Evolutionary conservation across 352 stramenopile species (phyloP).

Genomic region (Ophiocytium majus): DNA sequence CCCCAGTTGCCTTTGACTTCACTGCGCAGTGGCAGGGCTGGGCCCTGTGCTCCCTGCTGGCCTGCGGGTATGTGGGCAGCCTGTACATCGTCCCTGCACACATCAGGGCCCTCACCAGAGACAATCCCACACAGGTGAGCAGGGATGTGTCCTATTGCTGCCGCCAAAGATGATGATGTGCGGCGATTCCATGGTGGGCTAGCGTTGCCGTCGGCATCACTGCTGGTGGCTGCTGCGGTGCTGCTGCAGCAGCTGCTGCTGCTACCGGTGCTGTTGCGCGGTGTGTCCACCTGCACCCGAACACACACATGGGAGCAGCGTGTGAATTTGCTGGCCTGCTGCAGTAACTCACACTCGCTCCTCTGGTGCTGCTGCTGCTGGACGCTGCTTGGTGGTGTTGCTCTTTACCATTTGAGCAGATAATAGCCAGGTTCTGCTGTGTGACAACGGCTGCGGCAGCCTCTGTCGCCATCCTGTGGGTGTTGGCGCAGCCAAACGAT

Average conservation of each 20-base stretch:
- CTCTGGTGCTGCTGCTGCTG: no score
- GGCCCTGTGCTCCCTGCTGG: neutral
- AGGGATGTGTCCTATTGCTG: neutral
- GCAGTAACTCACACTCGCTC: no score
- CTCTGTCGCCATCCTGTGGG: neutral
- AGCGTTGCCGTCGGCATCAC: no score
- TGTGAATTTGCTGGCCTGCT: no score
- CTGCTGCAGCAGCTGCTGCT: neutral
- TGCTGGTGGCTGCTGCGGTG: neutral
- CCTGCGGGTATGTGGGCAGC: neutral
- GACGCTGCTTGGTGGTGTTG: no score
- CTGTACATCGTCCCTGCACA: slow-evolving; percentile 13
- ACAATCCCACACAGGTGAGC: slow-evolving; percentile 12
- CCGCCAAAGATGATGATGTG: neutral
- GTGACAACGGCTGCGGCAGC: neutral
- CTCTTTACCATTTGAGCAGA: no score
- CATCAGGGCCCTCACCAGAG: neutral
- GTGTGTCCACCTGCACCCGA: no score
- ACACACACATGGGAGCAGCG: no score
- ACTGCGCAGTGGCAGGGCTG: neutral
- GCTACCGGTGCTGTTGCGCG: no score
- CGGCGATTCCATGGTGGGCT: no score
- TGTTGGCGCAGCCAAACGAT: neutral
- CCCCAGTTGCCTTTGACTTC: neutral
- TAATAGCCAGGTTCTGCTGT: neutral